Percentiles rank a stretch among this genome's conserved stretches.
These are phyloP conservation scores for Dothistroma pini DNA, from an alignment of 2,329 filamentous ascomycete species.

Conservation along the genomic window DNA sequence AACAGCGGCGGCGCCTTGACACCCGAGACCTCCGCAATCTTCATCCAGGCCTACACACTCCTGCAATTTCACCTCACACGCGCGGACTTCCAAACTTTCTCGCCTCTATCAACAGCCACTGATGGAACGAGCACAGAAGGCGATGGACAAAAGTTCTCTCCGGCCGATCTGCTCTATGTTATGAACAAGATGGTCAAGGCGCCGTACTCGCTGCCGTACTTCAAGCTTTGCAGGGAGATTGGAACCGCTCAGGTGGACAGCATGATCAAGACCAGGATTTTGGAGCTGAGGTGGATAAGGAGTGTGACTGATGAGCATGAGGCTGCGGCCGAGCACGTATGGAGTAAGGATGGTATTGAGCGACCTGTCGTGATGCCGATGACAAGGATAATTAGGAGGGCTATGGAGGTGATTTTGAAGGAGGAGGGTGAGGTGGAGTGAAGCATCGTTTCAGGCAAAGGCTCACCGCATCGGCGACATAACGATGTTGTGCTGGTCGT, in stretches of 20 bases:
- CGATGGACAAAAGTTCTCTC: slow-evolving; percentile 14
- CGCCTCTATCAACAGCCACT: slow-evolving; percentile 15
- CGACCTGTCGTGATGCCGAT: slow-evolving; percentile 19
- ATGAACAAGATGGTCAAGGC: slow-evolving; percentile 17
- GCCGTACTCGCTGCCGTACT: slow-evolving; percentile 20
- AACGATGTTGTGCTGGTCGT: too few species aligned
- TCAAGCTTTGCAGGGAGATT: slow-evolving; percentile 19
- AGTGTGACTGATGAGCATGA: slow-evolving; percentile 15
- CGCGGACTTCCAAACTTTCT: slow-evolving; percentile 15
- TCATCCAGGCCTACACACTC: slow-evolving; percentile 19
- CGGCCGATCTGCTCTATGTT: slow-evolving; percentile 15
- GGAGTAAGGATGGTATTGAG: slow-evolving; percentile 18
- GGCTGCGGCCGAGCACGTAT: slow-evolving; percentile 13
- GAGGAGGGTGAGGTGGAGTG: slow-evolving; percentile 7
- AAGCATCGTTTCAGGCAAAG: not conserved
- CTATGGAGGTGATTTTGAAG: slow-evolving; percentile 19
- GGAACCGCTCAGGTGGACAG: slow-evolving; percentile 17
- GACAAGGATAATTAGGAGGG: slow-evolving; percentile 19
- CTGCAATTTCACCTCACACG: slow-evolving; percentile 21
- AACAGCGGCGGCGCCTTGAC: slow-evolving; percentile 14
- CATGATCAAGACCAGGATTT: slow-evolving; percentile 21
- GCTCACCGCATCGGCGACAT: too few species aligned
- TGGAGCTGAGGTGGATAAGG: slow-evolving; percentile 21
- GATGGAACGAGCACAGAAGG: slow-evolving; percentile 12
- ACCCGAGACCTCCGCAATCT: slow-evolving; percentile 18